A percentile compares a stretch with the other conserved stretches of the same genome.
Evolutionary conservation across 495 filamentous ascomycete genomes (phyloP).

Genomic region (Xylona heveae): DNA sequence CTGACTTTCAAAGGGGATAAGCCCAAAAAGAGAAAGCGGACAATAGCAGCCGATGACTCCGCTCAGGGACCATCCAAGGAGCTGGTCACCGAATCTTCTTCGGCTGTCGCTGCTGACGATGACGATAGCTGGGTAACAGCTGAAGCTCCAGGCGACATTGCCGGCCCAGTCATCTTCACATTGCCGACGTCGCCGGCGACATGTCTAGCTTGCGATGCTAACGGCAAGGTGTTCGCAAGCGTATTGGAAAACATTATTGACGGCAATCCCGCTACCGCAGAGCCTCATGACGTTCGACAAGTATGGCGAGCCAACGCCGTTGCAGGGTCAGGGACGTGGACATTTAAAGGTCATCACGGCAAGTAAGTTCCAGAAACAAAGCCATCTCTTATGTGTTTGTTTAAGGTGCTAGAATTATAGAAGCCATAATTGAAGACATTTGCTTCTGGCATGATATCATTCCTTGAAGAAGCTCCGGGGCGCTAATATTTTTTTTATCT

Average conservation of each 20-base stretch:
- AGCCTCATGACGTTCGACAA: slow-evolving; percentile 85
- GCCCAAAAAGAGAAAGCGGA: slow-evolving; percentile 70
- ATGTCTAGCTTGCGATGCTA: slow-evolving; percentile 63
- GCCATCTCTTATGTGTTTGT: background rate
- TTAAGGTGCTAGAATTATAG: background rate
- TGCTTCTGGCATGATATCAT: no score
- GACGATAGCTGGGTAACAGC: slow-evolving; percentile 85
- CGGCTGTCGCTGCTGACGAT: slow-evolving; percentile 25
- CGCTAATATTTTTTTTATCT: background rate
- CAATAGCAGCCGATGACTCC: slow-evolving; percentile 19
- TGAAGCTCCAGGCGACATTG: slow-evolving; percentile 50
- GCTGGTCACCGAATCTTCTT: slow-evolving; percentile 18
- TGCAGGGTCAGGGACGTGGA: slow-evolving; percentile 57
- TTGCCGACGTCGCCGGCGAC: slow-evolving; percentile 46
- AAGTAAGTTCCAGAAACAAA: slow-evolving; percentile 35
- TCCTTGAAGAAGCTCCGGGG: no score
- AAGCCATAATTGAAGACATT: no score
- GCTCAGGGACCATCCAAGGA: slow-evolving; percentile 12
- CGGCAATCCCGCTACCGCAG: slow-evolving; percentile 52
- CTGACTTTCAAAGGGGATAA: slow-evolving; percentile 94
- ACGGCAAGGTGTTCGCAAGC: slow-evolving; percentile 64
- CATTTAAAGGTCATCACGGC: slow-evolving; percentile 77
- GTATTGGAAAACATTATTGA: slow-evolving; percentile 68
- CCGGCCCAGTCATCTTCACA: slow-evolving; percentile 66
- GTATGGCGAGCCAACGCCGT: slow-evolving; percentile 84